Base-by-base conservation (phyloP, 306 rosid genomes). In the Mimosa pudica region DNA sequence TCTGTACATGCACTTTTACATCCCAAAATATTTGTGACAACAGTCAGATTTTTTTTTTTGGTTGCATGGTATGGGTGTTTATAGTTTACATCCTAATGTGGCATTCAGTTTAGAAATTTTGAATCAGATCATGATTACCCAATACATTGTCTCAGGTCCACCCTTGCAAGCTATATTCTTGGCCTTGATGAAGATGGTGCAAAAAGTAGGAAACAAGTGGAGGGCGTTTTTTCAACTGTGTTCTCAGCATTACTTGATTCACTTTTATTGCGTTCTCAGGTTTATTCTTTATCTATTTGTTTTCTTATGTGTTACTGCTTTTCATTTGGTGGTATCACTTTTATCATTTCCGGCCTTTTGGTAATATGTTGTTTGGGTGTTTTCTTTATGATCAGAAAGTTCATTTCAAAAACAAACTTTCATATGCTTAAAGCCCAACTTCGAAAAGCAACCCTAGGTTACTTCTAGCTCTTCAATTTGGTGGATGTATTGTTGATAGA, bases 241-340 rank as follows among this genome's bases (percentile, higher is more conserved):
- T 92, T 89, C 82, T 87, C 90, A 77, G 91, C 97, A 18, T 85
- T 94, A 67, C 93, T 94, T 71, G 98, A 92, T 84, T 89, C 97
- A 3, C 86, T 94, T 61, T 77, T 94, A 75, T 79, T 91, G 84
- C 97, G 98, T 20, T 89, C 93, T 74, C 98, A 94, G 98, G 98
- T 94, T 89, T 76, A 47, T 81, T 77, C 71, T 67, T 79, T 36
- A 70, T 82, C 91, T 84, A 63, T 86, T 84, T 63, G 38, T 70
- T 16, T 41, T 78, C 30, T 60, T 78, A 46, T 78, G 33, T 54
- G 35, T 46, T 54, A 44, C 61, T 13, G 52, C 47, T 44, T 52
- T 66, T 7, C 45, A 11, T 71, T 62, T 70, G 52, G 41, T 51
- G 38, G 18, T 65, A 46, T 71, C 65, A 41, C 70, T 33, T 75